Percentiles rank a stretch among this genome's conserved stretches.
Evolutionary conservation across 371 early-diverging fungal species (phyloP).

Genomic region (Rhizomucor pusillus): DNA sequence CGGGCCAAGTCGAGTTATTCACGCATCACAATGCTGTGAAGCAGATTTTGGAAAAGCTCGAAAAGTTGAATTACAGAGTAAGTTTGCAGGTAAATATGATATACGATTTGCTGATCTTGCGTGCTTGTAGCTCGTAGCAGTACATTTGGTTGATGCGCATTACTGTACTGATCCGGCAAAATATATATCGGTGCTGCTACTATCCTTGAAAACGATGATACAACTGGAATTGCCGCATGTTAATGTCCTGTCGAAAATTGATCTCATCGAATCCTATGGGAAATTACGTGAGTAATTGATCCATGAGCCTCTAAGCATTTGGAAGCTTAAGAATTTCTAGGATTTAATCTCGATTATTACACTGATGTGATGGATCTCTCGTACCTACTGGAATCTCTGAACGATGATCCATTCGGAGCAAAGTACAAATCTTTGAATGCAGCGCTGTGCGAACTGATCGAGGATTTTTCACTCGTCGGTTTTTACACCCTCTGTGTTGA

Average conservation of each 20-base stretch:
- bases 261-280: slow-evolving; percentile 81
- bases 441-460: slow-evolving; percentile 85
- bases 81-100: not conserved
- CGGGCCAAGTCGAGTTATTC: slow-evolving; percentile 99
- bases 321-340: too few relatives aligned
- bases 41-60: slow-evolving; percentile 73
- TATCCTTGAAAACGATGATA: slow-evolving; percentile 88
- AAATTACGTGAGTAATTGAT: slow-evolving; percentile 50
- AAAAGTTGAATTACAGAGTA: slow-evolving; percentile 75
- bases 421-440: slow-evolving; percentile 74
- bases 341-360: slow-evolving; percentile 90
- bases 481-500: slow-evolving; percentile 88
- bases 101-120: slow-evolving; percentile 3
- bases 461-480: slow-evolving; percentile 88
- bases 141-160: slow-evolving; percentile 94
- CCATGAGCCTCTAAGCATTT: not conserved
- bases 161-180: slow-evolving; percentile 93
- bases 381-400: slow-evolving; percentile 75
- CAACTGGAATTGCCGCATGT: slow-evolving; percentile 95
- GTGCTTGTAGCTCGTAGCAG: slow-evolving; percentile 65
- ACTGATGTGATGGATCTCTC: slow-evolving; percentile 90
- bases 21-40: slow-evolving; percentile 90
- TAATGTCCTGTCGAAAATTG: slow-evolving; percentile 95
- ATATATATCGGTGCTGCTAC: slow-evolving; percentile 87
- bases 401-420: slow-evolving; percentile 64